Percentiles rank a stretch among this genome's conserved stretches.
Conservation (phyloP, 371 early-diverging fungal genomes). For the Zancudomyces culisetae region DNA sequence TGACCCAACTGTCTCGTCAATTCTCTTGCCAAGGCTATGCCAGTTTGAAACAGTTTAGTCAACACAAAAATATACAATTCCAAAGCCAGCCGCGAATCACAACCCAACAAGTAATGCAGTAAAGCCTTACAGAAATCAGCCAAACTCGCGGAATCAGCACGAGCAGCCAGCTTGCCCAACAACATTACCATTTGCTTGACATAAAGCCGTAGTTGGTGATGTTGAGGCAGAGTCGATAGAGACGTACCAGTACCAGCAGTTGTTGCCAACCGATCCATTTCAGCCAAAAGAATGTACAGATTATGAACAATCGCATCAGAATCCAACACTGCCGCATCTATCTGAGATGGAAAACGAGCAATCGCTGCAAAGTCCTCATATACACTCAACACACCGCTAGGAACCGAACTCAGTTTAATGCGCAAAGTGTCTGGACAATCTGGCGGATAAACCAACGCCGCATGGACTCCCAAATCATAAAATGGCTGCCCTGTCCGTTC, state of each 20-base stretch:
- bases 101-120: slow-evolving; percentile 59
- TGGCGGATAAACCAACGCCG: slow-evolving; percentile 47
- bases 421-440: slow-evolving; percentile 73
- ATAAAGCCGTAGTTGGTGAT: slow-evolving; percentile 51
- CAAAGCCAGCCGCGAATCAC: slow-evolving; percentile 46
- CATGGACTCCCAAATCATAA: slow-evolving; percentile 60
- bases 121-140: slow-evolving; percentile 71
- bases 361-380: slow-evolving; percentile 60
- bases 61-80: slow-evolving; percentile 68
- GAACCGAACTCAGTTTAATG: slow-evolving; percentile 42
- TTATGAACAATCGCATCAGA: slow-evolving; percentile 9
- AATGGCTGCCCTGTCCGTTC: slow-evolving; percentile 78
- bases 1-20: slow-evolving; percentile 83
- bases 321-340: slow-evolving; percentile 4
- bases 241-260: slow-evolving; percentile 30
- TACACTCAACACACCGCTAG: slow-evolving; percentile 49
- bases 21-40: slow-evolving; percentile 54
- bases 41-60: slow-evolving; percentile 57
- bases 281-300: slow-evolving; percentile 35
- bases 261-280: slow-evolving; percentile 49
- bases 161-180: slow-evolving; percentile 11
- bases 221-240: slow-evolving; percentile 44
- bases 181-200: slow-evolving; percentile 50
- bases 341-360: slow-evolving; percentile 28
- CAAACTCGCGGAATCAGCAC: slow-evolving; percentile 40